Evolutionary conservation across 139 green algal genomes (phyloP).

Genomic region (Zygnema circumcarinatum): DNA sequence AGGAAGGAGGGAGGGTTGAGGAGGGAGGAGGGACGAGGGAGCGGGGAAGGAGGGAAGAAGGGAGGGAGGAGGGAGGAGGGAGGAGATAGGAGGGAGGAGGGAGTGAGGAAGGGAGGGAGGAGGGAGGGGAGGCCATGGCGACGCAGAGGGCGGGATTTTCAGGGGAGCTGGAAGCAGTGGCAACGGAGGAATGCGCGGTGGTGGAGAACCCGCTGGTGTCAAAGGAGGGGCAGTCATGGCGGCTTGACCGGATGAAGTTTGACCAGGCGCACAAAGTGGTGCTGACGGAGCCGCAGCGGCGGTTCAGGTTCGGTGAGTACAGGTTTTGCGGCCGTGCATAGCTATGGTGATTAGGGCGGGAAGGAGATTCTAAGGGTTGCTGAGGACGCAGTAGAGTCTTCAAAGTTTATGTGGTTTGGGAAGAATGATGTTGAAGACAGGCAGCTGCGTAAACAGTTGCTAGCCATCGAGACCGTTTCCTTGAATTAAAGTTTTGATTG

Average conservation of each 20-base stretch:
- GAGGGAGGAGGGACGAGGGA: background rate
- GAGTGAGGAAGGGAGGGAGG: background rate
- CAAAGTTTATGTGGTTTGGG: too few species aligned
- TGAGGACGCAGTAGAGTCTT: too few species aligned
- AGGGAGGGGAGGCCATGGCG: background rate
- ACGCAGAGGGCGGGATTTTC: background rate
- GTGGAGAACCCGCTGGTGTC: too few species aligned
- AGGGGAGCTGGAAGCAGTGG: background rate
- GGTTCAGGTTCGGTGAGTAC: too few species aligned
- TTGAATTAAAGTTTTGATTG: too few species aligned
- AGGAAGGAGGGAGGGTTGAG: slow-evolving; percentile 21
- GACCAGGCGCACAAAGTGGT: background rate
- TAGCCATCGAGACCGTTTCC: too few species aligned
- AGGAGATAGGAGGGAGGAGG: background rate
- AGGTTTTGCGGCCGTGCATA: too few species aligned
- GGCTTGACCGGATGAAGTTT: background rate
- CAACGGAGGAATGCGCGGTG: background rate
- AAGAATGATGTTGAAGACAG: too few species aligned
- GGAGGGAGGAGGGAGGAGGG: background rate
- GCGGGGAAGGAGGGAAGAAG: background rate
- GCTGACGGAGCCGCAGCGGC: background rate
- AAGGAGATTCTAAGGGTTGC: too few species aligned
- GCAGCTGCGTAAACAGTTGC: too few species aligned
- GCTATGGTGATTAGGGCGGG: too few species aligned
- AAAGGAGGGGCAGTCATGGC: too few species aligned